Evolutionary conservation across 371 early-diverging fungal species (phyloP).

Genomic region (Chytridium lagenaria): DNA sequence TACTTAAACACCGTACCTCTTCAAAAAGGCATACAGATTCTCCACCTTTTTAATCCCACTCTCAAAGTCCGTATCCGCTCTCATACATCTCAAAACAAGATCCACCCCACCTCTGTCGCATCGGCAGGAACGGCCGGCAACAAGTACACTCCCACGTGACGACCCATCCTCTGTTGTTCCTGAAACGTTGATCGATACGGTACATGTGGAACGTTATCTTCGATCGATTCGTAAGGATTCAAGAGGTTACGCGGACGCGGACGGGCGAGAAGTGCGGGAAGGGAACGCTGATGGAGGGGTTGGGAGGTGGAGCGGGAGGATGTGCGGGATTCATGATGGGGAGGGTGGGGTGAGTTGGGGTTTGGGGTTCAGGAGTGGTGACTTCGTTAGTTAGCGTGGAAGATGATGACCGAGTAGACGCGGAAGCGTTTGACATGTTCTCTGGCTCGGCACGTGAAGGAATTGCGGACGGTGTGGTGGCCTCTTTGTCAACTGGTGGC

Average conservation of each 20-base stretch:
- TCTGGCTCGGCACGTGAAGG: too few relatives aligned
- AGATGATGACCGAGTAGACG: too few relatives aligned
- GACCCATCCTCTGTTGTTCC: conserved; percentile 11
- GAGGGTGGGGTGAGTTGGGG: too few relatives aligned
- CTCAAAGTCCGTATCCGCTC: conserved; percentile 9
- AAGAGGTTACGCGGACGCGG: not conserved
- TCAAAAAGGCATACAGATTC: not conserved
- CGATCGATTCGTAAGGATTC: too few relatives aligned
- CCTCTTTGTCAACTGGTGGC: too few relatives aligned
- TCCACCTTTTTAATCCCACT: not conserved
- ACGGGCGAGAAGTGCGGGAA: not conserved
- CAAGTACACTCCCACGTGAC: conserved; percentile 1
- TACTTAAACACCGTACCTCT: conserved; percentile 9
- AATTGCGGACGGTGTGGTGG: too few relatives aligned
- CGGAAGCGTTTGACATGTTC: too few relatives aligned
- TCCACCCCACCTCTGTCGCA: conserved; percentile 8
- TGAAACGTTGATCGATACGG: conserved; percentile 7
- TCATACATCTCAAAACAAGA: not conserved
- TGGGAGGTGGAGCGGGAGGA: too few relatives aligned
- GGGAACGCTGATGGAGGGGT: not conserved
- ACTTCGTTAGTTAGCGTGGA: too few relatives aligned
- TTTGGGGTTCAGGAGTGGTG: too few relatives aligned
- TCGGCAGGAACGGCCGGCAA: conserved; percentile 6
- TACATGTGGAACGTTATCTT: not conserved
- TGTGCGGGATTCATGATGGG: too few relatives aligned